Evolutionary conservation across 75 land plant genomes (phyloP), one percentile per base, ranked within the genome.

Genomic region (Larix kaempferi): DNA sequence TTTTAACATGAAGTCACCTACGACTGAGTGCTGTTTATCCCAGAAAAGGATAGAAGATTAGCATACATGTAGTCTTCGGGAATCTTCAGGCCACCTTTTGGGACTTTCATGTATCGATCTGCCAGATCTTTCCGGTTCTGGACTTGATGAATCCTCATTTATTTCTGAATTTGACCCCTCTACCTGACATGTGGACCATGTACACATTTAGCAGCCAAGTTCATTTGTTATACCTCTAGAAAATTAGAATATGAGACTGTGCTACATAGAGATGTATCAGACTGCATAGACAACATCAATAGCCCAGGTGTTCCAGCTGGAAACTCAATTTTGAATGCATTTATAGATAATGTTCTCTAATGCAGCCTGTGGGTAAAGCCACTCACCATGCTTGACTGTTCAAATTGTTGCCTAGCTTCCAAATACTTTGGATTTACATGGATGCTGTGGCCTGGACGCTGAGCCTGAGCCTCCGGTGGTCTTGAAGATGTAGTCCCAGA

Each of bases 341-440:
- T 5, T 39, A 21, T 69, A 21, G n/a, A 69, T n/a, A 6, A 49
- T 10, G 54, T 49, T 49, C 54, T 49, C 73, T 39, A 12, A 65
- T 65, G 33, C 69, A 41, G 21, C 23, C 8, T 69, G 14, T 29
- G 73, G 39, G 7, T 14, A 69, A 1, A 67, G n/a, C 78, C 77
- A 63, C 59, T 63, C 73, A 88, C 90, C 37, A 60, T 77, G 13
- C 73, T 56, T 75, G 88, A 75, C 59, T 75, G 74, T 19, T 85
- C 92, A 74, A 78, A 74, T 61, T 85, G 91, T 57, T 83, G 85
- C 22, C 84, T 81, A 58, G 88, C 90, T 78, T 92, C 98, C 83
- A 96, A 59, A 78, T 96, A 96, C 73, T 94, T 92, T 56, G 93
- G 99, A 84, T 96, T 96, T 6, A 94, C 91, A 81, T 94, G 99